These are phyloP conservation scores for Clonostachys rhizophaga DNA, from an alignment of 2,329 filamentous ascomycete genomes.

Conservation along the genomic window DNA sequence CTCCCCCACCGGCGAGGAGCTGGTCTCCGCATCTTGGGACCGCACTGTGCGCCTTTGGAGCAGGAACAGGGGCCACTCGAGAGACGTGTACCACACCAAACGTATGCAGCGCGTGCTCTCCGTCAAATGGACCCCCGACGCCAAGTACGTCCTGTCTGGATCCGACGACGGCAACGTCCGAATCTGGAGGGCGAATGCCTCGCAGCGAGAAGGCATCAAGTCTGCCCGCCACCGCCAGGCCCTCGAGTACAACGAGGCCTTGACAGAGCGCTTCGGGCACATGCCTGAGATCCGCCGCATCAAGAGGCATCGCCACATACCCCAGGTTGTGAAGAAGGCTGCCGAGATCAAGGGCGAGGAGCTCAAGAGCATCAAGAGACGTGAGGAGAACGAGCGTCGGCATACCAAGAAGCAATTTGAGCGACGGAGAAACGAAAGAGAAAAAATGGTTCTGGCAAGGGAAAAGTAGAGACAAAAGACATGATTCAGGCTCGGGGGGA, in stretches of 20 bases:
- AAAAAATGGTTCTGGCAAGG: conserved; percentile 82
- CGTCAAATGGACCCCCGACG: conserved; percentile 80
- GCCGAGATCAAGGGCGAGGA: conserved; percentile 92
- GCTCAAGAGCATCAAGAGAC: conserved; percentile 78
- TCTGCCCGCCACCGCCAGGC: conserved; percentile 80
- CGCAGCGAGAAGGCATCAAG: conserved; percentile 78
- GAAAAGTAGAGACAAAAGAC: conserved; percentile 37
- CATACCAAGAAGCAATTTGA: conserved; percentile 81
- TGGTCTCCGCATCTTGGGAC: conserved; percentile 83
- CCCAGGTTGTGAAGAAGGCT: conserved; percentile 93
- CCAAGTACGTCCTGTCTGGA: conserved; percentile 83
- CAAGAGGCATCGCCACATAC: conserved; percentile 83
- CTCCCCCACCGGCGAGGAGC: conserved; percentile 87
- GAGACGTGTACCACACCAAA: conserved; percentile 96
- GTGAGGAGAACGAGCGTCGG: conserved; percentile 90
- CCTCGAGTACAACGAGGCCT: conserved; percentile 84
- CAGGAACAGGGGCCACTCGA: conserved; percentile 73
- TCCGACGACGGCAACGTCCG: conserved; percentile 88
- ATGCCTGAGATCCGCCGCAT: conserved; percentile 97
- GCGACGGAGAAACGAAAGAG: conserved; percentile 71
- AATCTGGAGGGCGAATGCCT: conserved; percentile 86
- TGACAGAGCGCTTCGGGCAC: conserved; percentile 81
- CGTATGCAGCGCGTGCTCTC: conserved; percentile 95
- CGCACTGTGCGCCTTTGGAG: conserved; percentile 85
- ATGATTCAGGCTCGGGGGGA: conserved; percentile 4